A percentile compares a stretch with the other conserved stretches of the same genome.
Evolutionary conservation across 192 early-diverging fungal species (phyloP).

Genomic region (Podila epigama): DNA sequence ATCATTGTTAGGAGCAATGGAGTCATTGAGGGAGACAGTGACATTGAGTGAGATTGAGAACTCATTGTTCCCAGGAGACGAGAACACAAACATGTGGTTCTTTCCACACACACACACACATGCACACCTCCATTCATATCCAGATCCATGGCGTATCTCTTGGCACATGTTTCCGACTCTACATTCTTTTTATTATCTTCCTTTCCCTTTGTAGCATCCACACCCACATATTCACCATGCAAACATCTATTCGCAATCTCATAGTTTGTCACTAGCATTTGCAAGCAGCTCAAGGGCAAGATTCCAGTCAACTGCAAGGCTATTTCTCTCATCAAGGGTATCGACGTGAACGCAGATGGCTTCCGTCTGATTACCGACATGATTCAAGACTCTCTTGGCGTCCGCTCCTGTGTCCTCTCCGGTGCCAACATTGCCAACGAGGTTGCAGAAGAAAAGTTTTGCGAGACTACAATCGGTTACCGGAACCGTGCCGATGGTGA

Average conservation of each 20-base stretch:
- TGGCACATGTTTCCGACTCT: too few relatives aligned
- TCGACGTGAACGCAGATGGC: constrained; percentile 75
- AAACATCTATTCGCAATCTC: not conserved
- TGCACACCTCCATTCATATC: too few relatives aligned
- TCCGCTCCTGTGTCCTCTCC: constrained; percentile 82
- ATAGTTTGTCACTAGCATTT: constrained; percentile 81
- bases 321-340: constrained; percentile 93
- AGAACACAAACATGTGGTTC: too few relatives aligned
- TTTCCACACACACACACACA: too few relatives aligned
- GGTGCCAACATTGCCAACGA: constrained; percentile 97
- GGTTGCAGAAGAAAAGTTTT: constrained; percentile 91
- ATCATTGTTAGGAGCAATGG: too few relatives aligned
- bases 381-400: constrained; percentile 56
- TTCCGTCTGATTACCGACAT: constrained; percentile 79
- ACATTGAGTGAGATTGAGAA: too few relatives aligned
- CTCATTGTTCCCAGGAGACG: too few relatives aligned
- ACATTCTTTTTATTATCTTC: not conserved
- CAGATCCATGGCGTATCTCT: too few relatives aligned
- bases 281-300: constrained; percentile 78
- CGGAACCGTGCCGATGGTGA: constrained; percentile 70
- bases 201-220: not conserved
- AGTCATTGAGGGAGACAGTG: too few relatives aligned
- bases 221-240: not conserved
- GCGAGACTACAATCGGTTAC: constrained; percentile 93
- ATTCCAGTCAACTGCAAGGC: constrained; percentile 76